Conservation (phyloP, 306 rosid species). For the Begonia loranthoides region DNA sequence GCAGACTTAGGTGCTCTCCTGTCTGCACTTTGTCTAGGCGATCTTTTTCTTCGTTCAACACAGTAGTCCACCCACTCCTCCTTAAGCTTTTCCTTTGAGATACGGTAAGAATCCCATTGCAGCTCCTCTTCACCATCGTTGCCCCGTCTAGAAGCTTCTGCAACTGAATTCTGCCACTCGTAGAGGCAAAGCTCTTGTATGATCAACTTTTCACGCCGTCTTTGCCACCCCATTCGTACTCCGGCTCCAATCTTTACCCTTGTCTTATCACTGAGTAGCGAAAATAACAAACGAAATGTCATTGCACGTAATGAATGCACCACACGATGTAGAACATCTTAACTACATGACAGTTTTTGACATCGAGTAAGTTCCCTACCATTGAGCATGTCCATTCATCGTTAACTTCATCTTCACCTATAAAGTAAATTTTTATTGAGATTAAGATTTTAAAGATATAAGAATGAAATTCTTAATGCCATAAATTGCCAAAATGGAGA, state of each 20-base stretch:
- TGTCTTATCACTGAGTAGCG: slow-evolving; percentile 34
- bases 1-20: slow-evolving; percentile 77
- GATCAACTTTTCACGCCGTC: slow-evolving; percentile 34
- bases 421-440: slow-evolving; percentile 10
- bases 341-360: too few relatives aligned
- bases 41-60: slow-evolving; percentile 41
- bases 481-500: too few relatives aligned
- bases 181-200: slow-evolving; percentile 59
- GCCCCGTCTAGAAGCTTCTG: slow-evolving; percentile 72
- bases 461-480: too few relatives aligned
- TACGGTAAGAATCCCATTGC: slow-evolving; percentile 72
- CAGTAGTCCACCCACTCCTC: slow-evolving; percentile 52
- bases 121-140: slow-evolving; percentile 52
- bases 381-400: slow-evolving; percentile 80
- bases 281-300: slow-evolving; percentile 12
- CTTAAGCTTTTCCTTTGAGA: slow-evolving; percentile 36
- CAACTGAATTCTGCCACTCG: slow-evolving; percentile 80
- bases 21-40: slow-evolving; percentile 32
- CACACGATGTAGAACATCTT: too few relatives aligned
- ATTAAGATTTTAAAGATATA: too few relatives aligned
- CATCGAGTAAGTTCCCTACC: slow-evolving; percentile 26
- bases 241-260: slow-evolving; percentile 67
- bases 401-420: slow-evolving; percentile 86
- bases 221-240: slow-evolving; percentile 64
- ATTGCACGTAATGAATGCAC: too few relatives aligned